phyloP scores from a whole-genome alignment of 2,329 filamentous ascomycete species.

The Pseudogymnoascus pannorum region DNA sequence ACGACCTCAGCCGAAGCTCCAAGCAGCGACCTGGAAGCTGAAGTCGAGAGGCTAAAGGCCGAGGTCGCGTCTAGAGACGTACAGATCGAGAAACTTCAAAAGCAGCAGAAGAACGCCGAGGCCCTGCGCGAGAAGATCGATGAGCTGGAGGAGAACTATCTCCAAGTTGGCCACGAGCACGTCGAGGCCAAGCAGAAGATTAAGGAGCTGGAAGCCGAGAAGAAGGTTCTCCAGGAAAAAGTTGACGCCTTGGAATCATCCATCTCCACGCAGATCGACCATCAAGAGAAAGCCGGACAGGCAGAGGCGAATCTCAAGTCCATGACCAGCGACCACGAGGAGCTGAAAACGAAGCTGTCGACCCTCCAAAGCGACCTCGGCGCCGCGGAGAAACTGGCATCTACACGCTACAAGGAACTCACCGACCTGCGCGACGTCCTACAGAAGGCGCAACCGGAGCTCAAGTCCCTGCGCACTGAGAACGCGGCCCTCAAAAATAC shows the following conservation, averaged over 20 bases:
- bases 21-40: slow-evolving; percentile 20
- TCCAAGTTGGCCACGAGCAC: slow-evolving; percentile 73
- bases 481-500: slow-evolving; percentile 64
- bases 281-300: slow-evolving; percentile 25
- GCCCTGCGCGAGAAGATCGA: slow-evolving; percentile 81
- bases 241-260: slow-evolving; percentile 47
- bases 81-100: slow-evolving; percentile 63
- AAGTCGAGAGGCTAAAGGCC: slow-evolving; percentile 24
- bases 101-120: slow-evolving; percentile 68
- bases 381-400: slow-evolving; percentile 78
- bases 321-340: slow-evolving; percentile 51
- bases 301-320: slow-evolving; percentile 24
- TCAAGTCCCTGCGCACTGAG: slow-evolving; percentile 71
- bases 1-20: background rate
- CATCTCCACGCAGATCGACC: slow-evolving; percentile 10
- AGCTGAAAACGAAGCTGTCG: slow-evolving; percentile 61
- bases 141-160: slow-evolving; percentile 68
- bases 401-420: slow-evolving; percentile 81
- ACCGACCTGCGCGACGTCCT: slow-evolving; percentile 72
- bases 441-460: slow-evolving; percentile 78
- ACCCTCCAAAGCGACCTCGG: slow-evolving; percentile 75
- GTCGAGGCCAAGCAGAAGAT: slow-evolving; percentile 74
- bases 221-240: slow-evolving; percentile 53
- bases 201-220: slow-evolving; percentile 64
- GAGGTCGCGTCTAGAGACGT: slow-evolving; percentile 39